A percentile compares a stretch with the other conserved stretches of the same genome.
phyloP scores from a whole-genome alignment of 1,284 basidiomycete species.

The Coniferiporia weirii region DNA sequence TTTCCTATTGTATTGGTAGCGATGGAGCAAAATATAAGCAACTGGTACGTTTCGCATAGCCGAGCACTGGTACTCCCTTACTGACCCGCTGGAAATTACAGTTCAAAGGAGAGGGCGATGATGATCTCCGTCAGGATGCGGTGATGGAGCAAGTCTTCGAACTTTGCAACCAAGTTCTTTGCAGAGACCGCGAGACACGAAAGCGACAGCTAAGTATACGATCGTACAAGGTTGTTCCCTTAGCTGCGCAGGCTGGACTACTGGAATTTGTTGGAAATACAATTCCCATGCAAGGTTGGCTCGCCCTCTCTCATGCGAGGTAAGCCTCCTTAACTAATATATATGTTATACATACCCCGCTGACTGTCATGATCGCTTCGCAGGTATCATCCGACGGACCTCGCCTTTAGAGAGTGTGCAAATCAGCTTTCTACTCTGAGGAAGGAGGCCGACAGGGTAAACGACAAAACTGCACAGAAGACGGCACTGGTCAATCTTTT shows the following conservation, averaged over 20 bases:
- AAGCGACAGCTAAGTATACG: conserved; percentile 72
- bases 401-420: conserved; percentile 27
- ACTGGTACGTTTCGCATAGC: conserved; percentile 52
- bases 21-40: conserved; percentile 74
- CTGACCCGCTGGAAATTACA: conserved; percentile 31
- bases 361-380: neutral
- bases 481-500: conserved; percentile 45
- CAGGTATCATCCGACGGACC: conserved; percentile 40
- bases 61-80: conserved; percentile 2
- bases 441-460: conserved; percentile 13
- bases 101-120: conserved; percentile 89
- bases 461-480: conserved; percentile 13
- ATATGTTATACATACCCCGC: neutral
- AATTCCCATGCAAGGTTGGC: conserved; percentile 57
- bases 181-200: conserved; percentile 69
- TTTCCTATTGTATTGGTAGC: conserved; percentile 65
- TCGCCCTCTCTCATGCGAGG: conserved; percentile 58
- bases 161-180: conserved; percentile 79
- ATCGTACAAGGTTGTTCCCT: conserved; percentile 86
- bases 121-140: conserved; percentile 94
- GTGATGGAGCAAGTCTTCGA: conserved; percentile 99
- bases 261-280: conserved; percentile 92
- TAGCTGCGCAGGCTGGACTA: conserved; percentile 78
- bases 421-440: conserved; percentile 26
- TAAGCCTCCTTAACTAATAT: conserved; percentile 27